Conservation (phyloP, 2,329 filamentous ascomycete species). For the Fusarium equiseti region DNA sequence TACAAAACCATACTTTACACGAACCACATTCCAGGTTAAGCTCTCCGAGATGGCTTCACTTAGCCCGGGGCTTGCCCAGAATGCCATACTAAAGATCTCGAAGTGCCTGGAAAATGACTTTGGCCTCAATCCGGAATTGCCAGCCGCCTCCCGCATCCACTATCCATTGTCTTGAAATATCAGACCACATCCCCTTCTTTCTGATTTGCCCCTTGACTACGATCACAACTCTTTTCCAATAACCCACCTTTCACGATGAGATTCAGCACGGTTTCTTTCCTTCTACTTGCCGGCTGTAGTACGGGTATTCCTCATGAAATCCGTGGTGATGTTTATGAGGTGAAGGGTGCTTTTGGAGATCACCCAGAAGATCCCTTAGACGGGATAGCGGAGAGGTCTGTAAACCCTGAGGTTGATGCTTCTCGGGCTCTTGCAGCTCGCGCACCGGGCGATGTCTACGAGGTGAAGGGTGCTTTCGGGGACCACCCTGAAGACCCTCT, state of each 20-base stretch:
- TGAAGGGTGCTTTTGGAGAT: background rate
- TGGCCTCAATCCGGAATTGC: slow-evolving; percentile 30
- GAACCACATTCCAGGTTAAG: slow-evolving; percentile 36
- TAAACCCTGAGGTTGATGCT: background rate
- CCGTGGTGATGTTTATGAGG: slow-evolving; percentile 16
- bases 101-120: slow-evolving; percentile 19
- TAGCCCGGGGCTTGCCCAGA: slow-evolving; percentile 33
- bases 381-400: background rate
- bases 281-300: slow-evolving; percentile 33
- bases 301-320: slow-evolving; percentile 30
- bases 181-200: slow-evolving; percentile 10
- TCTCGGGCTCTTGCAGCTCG: background rate
- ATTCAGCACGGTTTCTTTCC: slow-evolving; percentile 40
- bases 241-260: slow-evolving; percentile 26
- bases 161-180: slow-evolving; percentile 37
- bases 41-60: slow-evolving; percentile 32
- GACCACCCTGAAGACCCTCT: slow-evolving; percentile 8
- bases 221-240: background rate
- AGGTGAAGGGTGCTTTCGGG: background rate
- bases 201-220: background rate
- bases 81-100: slow-evolving; percentile 26
- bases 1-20: slow-evolving; percentile 13
- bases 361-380: background rate
- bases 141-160: background rate
- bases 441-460: background rate